These are phyloP conservation scores for Suillus brevipes DNA, from an alignment of 768 basidiomycete genomes.

Conservation along the genomic window DNA sequence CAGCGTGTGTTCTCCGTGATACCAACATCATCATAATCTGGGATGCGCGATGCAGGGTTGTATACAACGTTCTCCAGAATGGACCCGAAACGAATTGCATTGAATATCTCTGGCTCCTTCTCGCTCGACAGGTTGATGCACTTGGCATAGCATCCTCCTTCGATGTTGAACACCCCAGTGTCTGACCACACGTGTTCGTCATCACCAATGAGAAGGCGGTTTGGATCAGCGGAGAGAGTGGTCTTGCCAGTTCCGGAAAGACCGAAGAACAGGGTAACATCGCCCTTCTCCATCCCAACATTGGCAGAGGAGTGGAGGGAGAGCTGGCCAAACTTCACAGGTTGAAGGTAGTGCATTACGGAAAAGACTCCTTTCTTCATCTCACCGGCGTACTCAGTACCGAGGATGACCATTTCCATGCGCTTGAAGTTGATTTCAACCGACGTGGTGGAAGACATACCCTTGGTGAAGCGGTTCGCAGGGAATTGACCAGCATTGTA, in stretches of 20 bases:
- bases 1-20: constrained; percentile 99
- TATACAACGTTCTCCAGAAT: constrained; percentile 99
- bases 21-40: constrained; percentile 94
- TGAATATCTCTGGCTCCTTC: constrained; percentile 98
- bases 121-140: constrained; percentile 94
- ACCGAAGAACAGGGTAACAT: constrained; percentile 99
- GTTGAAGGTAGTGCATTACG: constrained; percentile 99
- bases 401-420: constrained; percentile 99
- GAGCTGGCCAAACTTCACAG: constrained; percentile 96
- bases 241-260: constrained; percentile 99
- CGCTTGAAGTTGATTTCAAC: constrained; percentile 99
- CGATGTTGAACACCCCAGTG: constrained; percentile 98
- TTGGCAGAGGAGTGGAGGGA: constrained; percentile 98
- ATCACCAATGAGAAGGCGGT: constrained; percentile 93
- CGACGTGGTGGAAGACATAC: constrained; percentile 98
- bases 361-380: constrained; percentile 99
- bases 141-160: constrained; percentile 99
- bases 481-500: constrained; percentile 99
- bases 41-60: constrained; percentile 73
- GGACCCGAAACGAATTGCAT: constrained; percentile 91
- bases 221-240: constrained; percentile 94
- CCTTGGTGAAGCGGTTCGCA: constrained; percentile 99
- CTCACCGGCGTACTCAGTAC: constrained; percentile 96
- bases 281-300: constrained; percentile 82
- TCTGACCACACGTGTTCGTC: constrained; percentile 99